Evolutionary conservation across 2,329 filamentous ascomycete genomes (phyloP), one percentile per base, ranked within the genome.

Genomic region (Fusarium sp.): DNA sequence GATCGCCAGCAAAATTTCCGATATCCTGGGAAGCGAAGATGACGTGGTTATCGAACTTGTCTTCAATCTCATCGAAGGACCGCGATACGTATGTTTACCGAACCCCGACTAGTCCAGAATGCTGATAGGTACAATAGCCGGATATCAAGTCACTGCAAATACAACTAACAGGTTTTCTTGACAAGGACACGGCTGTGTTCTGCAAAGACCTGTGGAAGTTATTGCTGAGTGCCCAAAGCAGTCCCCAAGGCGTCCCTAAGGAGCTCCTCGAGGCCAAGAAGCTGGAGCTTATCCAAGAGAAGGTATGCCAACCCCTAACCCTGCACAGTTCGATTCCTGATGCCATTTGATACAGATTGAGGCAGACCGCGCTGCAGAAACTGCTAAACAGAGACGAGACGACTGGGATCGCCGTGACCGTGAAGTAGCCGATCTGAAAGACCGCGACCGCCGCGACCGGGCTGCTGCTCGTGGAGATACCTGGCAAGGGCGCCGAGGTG

Each of bases 241-340:
- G 92, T 81, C 91, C 94, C 1, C 93, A 96, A 80, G 96, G 96
- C 61, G 95, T 99, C 18, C 96, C 96, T 0, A 96, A 97, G 82
- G 95, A 98, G 82, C 87, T 99, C 46, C 85, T 99, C 6, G 96
- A 99, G 81, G 95, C 96, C 2, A 99, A 99, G 87, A 99, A 98
- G 84, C 85, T 94, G 49, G 96, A 99, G 83, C 86, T 99, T 53
- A 94, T 96, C 71, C 94, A 98, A 83, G 95, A 98, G 83, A 97
- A 97, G 92, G 96, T 97, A 81, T 38, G 12, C 28, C 30, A 46
- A 18, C 18, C 25, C 7, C 18, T 13, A 42, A 25, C 33, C 37
- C 25, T 35, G n/a, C 61, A 16, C 40, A 43, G 37, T 35, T 33
- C 23, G 9, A 37, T 38, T 63, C 53, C 68, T 76, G 28, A 72